Conservation (phyloP, 257 asterid species). For the Handroanthus guayacan region DNA sequence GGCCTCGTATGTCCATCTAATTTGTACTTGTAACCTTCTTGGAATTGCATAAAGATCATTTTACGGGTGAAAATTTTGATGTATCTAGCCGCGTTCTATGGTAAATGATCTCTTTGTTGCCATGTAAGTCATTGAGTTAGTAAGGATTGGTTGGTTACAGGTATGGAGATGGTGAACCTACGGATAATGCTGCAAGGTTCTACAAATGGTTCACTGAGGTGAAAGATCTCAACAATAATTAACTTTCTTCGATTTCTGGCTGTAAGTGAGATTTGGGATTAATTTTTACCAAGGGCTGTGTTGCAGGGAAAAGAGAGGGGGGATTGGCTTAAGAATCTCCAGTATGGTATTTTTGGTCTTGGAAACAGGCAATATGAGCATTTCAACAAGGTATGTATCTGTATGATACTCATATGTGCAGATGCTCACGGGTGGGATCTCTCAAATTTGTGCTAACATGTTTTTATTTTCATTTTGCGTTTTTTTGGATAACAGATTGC, state of each 20-base stretch:
- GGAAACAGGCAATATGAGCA: slow-evolving; percentile 99
- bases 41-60: slow-evolving; percentile 18
- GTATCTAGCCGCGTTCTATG: neutral
- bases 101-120: neutral
- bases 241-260: neutral
- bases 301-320: slow-evolving; percentile 85
- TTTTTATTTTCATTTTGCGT: slow-evolving; percentile 18
- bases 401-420: slow-evolving; percentile 17
- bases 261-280: slow-evolving; percentile 20
- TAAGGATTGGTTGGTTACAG: slow-evolving; percentile 59
- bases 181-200: slow-evolving; percentile 96
- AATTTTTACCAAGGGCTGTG: slow-evolving; percentile 29
- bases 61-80: slow-evolving; percentile 17
- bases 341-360: slow-evolving; percentile 89
- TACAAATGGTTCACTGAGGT: slow-evolving; percentile 98
- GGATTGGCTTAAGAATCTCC: slow-evolving; percentile 79
- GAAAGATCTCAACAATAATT: neutral
- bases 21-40: slow-evolving; percentile 1
- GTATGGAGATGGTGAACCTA: slow-evolving; percentile 99
- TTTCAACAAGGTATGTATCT: slow-evolving; percentile 79
- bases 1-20: slow-evolving; percentile 76
- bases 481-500: slow-evolving; percentile 65
- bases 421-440: neutral
- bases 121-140: slow-evolving; percentile 36
- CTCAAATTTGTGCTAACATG: neutral